These are phyloP conservation scores for Verticillium tricorpus DNA, from an alignment of 2,329 filamentous ascomycete genomes.

Conservation along the genomic window DNA sequence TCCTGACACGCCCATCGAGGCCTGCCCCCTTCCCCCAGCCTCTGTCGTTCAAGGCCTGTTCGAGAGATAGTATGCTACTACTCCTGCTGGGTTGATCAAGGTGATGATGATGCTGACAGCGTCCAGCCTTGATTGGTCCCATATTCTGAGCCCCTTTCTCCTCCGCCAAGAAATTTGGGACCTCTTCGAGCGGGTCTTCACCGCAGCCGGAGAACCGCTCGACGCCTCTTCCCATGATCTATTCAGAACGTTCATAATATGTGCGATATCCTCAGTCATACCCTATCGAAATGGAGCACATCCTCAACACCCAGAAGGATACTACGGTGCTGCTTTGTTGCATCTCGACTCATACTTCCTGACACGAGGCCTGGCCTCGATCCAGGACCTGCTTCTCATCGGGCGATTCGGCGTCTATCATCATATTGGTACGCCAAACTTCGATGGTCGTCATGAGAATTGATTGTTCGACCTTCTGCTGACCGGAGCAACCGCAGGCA, in stretches of 20 bases:
- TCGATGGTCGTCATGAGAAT: background rate
- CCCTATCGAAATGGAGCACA: constrained; percentile 24
- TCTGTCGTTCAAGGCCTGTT: constrained; percentile 10
- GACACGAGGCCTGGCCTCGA: constrained; percentile 24
- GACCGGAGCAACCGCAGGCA: constrained; percentile 12
- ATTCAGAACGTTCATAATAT: constrained; percentile 30
- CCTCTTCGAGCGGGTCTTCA: constrained; percentile 16
- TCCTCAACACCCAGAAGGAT: constrained; percentile 32
- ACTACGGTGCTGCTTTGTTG: constrained; percentile 30
- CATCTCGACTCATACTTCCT: constrained; percentile 24
- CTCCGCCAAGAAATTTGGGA: constrained; percentile 18
- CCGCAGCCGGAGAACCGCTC: background rate
- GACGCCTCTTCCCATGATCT: constrained; percentile 20
- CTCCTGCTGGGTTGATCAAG: background rate
- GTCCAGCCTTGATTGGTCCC: constrained; percentile 13
- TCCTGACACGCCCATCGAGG: constrained; percentile 1
- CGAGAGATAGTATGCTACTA: constrained; percentile 10
- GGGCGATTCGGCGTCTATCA: constrained; percentile 37
- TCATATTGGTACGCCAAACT: constrained; percentile 25
- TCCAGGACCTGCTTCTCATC: constrained; percentile 35
- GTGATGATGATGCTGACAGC: background rate
- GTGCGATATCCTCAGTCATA: constrained; percentile 29
- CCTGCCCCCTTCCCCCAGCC: constrained; percentile 6
- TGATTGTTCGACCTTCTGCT: background rate
- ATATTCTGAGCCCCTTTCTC: constrained; percentile 21